A percentile compares a stretch with the other conserved stretches of the same genome.
These are phyloP conservation scores for Rhizophora mangle DNA, from an alignment of 345 rosid genomes.

Conservation along the genomic window DNA sequence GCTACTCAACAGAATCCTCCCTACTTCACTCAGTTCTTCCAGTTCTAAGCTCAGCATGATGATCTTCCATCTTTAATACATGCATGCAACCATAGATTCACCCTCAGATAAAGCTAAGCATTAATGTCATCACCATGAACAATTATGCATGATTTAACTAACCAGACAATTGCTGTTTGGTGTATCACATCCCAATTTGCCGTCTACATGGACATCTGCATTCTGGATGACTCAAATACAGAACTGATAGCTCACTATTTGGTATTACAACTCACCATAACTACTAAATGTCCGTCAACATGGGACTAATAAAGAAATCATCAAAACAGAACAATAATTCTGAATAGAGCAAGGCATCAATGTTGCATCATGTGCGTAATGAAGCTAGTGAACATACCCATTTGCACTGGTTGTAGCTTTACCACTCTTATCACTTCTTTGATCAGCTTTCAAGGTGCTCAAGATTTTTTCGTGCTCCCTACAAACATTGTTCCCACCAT, in stretches of 20 bases:
- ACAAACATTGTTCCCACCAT: slow-evolving; percentile 19
- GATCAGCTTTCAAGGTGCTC: slow-evolving; percentile 17
- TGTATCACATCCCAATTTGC: background rate
- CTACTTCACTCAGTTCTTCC: too few species aligned
- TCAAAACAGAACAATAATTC: background rate
- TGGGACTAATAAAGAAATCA: background rate
- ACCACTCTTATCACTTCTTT: slow-evolving; percentile 26
- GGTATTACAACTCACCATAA: background rate
- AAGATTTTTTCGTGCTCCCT: slow-evolving; percentile 30
- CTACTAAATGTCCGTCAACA: background rate
- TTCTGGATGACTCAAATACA: background rate
- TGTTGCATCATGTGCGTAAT: slow-evolving; percentile 24
- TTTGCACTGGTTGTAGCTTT: slow-evolving; percentile 21
- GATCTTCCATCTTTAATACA: too few species aligned
- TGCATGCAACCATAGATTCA: too few species aligned
- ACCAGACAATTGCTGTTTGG: too few species aligned
- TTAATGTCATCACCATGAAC: too few species aligned
- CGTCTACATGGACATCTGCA: background rate
- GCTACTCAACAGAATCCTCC: too few species aligned
- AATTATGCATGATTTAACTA: too few species aligned
- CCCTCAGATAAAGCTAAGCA: too few species aligned
- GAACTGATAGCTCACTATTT: background rate
- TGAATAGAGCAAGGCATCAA: slow-evolving; percentile 4
- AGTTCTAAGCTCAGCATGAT: too few species aligned
- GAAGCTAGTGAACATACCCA: slow-evolving; percentile 36